Base-by-base conservation (phyloP, 2,329 filamentous ascomycete species). In the Ascochyta viciae-villosae region DNA sequence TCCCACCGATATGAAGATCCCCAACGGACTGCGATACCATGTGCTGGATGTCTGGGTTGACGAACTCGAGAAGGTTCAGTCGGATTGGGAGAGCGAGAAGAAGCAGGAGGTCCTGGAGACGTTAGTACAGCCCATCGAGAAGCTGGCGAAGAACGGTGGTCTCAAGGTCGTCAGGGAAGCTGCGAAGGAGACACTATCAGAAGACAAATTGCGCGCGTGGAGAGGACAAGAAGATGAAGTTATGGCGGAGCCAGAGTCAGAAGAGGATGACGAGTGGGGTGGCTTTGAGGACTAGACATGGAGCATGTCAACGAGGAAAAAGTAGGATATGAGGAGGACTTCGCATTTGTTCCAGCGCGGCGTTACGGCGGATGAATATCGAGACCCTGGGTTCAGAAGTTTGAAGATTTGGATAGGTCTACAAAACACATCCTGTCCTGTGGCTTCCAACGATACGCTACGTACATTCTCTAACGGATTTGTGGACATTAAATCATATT, bases 11-110 rank as follows among this genome's bases (percentile, higher is more conserved):
- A 66, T 69, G 47, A 87, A 85, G 67, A 85, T 96, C 1, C 90
- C 94, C 0, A 90, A 95, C 65, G 95, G 95, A 0, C 73, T 99
- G 74, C 81, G 92, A 60, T 87, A 96, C 75, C 95, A 99, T 77
- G 85, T 93, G 13, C 76, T 96, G 61, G 95, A 99, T 78, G 84
- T 98, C 50, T 98, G 90, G 86, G 84, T 96, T 8, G 95, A 98
- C 74, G 93, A 97, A 82, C 76, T 93, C 67, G 90, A 93, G 76
- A 88, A 87, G 70, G 85, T 87, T 31, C 85, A 87, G 49, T 67
- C 84, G 33, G 68, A 75, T 37, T 68, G 75, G 58, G 72, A 75
- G 46, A 65, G 72, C 55, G 68, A 75, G 49, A 64, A 74, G 50
- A 65, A 61, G 19, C 63, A 61, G 33, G 62, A 65, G 42, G 73